A percentile compares a stretch with the other conserved stretches of the same genome.
Conservation (phyloP, 768 basidiomycete species). For the Leccinum imitatum region DNA sequence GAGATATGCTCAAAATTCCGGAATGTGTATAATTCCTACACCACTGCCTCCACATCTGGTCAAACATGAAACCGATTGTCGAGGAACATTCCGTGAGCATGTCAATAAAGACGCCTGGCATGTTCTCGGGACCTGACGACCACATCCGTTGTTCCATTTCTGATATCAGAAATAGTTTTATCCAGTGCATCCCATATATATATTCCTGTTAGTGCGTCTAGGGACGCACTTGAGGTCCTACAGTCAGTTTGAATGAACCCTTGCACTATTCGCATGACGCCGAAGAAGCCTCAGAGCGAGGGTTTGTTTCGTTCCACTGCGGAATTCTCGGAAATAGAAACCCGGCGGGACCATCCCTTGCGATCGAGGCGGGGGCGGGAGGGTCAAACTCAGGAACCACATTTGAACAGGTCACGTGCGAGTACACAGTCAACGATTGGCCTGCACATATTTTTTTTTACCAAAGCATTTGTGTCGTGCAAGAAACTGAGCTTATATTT, state of each 20-base stretch:
- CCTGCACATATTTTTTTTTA: not conserved
- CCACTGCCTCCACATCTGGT: not conserved
- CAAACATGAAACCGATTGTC: slow-evolving; percentile 1
- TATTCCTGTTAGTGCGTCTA: not conserved
- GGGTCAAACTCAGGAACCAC: not conserved
- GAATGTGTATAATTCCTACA: not conserved
- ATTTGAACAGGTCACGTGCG: not conserved
- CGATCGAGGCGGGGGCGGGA: not conserved
- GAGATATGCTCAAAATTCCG: not conserved
- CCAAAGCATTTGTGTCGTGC: not conserved
- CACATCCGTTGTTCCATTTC: not conserved
- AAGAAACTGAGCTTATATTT: slow-evolving; percentile 5
- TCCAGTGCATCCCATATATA: not conserved
- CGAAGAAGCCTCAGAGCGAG: not conserved
- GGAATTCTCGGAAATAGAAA: not conserved
- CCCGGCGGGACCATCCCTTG: not conserved
- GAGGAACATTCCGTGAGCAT: not conserved
- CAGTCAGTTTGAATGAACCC: not conserved
- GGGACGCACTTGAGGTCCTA: slow-evolving; percentile 14
- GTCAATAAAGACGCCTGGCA: not conserved
- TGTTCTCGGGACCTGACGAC: slow-evolving; percentile 1
- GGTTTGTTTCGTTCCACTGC: not conserved
- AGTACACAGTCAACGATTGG: slow-evolving; percentile 3
- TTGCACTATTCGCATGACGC: slow-evolving; percentile 12
- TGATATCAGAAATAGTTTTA: slow-evolving; percentile 2